Evolutionary conservation across 1,284 basidiomycete species (phyloP).

Genomic region (Naganishia cerealis): DNA sequence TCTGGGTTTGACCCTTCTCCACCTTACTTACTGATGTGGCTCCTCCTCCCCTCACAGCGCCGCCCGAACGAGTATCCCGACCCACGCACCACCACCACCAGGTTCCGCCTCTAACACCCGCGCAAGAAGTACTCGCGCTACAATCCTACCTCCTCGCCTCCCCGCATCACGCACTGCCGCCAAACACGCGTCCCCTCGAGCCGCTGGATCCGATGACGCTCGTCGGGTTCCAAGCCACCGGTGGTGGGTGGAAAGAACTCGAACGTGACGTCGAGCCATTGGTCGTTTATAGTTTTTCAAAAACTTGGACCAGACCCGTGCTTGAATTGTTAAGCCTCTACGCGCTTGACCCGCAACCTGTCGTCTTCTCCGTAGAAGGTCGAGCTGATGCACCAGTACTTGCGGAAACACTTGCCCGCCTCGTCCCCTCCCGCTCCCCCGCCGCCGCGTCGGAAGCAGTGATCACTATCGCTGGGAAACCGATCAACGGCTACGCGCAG

Average conservation of each 20-base stretch:
- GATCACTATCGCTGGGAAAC: conserved; percentile 32
- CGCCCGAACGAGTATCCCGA: conserved; percentile 20
- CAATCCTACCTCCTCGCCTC: conserved; percentile 50
- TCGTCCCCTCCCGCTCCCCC: not conserved
- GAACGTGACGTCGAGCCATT: conserved; percentile 30
- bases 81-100: not conserved
- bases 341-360: conserved; percentile 24
- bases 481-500: conserved; percentile 27
- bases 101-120: conserved; percentile 24
- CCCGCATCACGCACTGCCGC: conserved; percentile 43
- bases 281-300: conserved; percentile 24
- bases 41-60: not conserved
- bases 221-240: conserved; percentile 38
- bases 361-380: conserved; percentile 4
- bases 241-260: conserved; percentile 29
- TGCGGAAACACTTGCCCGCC: conserved; percentile 24
- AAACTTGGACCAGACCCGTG: conserved; percentile 27
- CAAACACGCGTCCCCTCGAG: conserved; percentile 37
- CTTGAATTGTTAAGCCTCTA: conserved; percentile 28
- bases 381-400: conserved; percentile 13
- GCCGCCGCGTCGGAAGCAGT: not conserved
- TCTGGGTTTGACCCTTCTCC: too few relatives aligned
- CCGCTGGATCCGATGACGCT: conserved; percentile 49
- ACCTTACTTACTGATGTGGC: too few relatives aligned
- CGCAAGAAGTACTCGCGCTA: conserved; percentile 52